Base-by-base conservation (phyloP, 1,284 basidiomycete genomes). In the Inonotus obliquus region DNA sequence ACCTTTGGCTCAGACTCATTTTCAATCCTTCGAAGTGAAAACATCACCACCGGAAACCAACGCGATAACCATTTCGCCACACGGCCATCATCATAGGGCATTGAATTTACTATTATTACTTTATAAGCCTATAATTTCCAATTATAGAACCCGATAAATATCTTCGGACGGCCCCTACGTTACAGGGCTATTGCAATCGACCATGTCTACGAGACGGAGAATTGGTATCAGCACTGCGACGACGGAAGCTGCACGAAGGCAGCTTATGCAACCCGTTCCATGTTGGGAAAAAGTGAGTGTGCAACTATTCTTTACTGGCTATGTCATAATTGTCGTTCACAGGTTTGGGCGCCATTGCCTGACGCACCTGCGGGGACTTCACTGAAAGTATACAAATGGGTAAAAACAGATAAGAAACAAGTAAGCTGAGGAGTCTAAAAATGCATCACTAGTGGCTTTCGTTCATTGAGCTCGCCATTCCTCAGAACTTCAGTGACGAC, bases 401-500 rank as follows among this genome's bases (percentile, higher is more conserved):
- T 86, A 13, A 87, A 84, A 69, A 88, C 87, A 9, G 86, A 90
- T 59, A 87, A 84, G 71, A 76, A 77, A 55, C 89, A 89, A 77
- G 89, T 87, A 68, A 54, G 79, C 69, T 9, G 4, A 37, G 38
- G n/a, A 44, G 57, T 54, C 68, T 14, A 13, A 14, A 19, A 9
- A 9, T 32, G n/a, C 35, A 21, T 29, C 23, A 27, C 17, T 10
- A 14, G 21, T 37, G 14, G 11, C 7, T 17, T 47, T 19, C 17
- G 37, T 23, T 11, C 17, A 13, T 21, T 57, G 25, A 49, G 32
- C 32, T 32, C 52, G 39, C 37, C 13, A 7, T 47, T 11, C 56
- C 55, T 10, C 54, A 91, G 89, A 85, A 90, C 80, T 91, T 90
- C 68, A 89, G 85, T 68, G 90, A 91, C 69, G 88, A 91, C 61